Evolutionary conservation across 768 basidiomycete species (phyloP).

Genomic region (Asterophora parasitica): DNA sequence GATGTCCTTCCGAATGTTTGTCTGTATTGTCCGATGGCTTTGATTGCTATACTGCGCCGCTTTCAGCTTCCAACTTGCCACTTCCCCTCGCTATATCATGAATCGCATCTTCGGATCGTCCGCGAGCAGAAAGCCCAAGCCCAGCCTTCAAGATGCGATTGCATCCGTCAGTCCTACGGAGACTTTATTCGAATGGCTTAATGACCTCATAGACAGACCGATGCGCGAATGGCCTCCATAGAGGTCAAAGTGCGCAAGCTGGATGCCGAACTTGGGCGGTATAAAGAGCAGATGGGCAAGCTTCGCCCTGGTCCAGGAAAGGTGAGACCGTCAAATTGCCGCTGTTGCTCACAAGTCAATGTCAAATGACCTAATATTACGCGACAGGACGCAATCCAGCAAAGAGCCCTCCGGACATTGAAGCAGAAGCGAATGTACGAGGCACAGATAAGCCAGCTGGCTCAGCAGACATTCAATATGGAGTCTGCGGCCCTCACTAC

Average conservation of each 20-base stretch:
- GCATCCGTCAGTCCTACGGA: slow-evolving; percentile 51
- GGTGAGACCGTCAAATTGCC: slow-evolving; percentile 36
- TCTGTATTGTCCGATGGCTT: neutral
- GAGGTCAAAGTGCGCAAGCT: slow-evolving; percentile 98
- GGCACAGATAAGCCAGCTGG: slow-evolving; percentile 80
- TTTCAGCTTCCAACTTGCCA: neutral
- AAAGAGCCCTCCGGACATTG: slow-evolving; percentile 87
- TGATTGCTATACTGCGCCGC: neutral
- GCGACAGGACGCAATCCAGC: slow-evolving; percentile 79
- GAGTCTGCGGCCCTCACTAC: slow-evolving; percentile 92
- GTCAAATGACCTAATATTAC: neutral
- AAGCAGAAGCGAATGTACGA: slow-evolving; percentile 98
- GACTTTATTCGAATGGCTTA: slow-evolving; percentile 4
- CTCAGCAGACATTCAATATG: slow-evolving; percentile 98
- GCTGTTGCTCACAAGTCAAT: neutral
- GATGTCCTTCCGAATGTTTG: no score
- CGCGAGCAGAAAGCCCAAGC: slow-evolving; percentile 75
- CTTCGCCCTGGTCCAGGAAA: slow-evolving; percentile 93
- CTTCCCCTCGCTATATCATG: slow-evolving; percentile 30
- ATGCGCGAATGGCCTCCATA: slow-evolving; percentile 77
- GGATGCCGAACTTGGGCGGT: slow-evolving; percentile 85
- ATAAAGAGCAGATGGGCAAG: slow-evolving; percentile 96
- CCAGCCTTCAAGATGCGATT: slow-evolving; percentile 91
- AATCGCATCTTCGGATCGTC: slow-evolving; percentile 83
- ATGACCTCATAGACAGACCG: slow-evolving; percentile 55